Conservation (phyloP, 1,284 basidiomycete genomes). For the Inonotus hispidus region DNA sequence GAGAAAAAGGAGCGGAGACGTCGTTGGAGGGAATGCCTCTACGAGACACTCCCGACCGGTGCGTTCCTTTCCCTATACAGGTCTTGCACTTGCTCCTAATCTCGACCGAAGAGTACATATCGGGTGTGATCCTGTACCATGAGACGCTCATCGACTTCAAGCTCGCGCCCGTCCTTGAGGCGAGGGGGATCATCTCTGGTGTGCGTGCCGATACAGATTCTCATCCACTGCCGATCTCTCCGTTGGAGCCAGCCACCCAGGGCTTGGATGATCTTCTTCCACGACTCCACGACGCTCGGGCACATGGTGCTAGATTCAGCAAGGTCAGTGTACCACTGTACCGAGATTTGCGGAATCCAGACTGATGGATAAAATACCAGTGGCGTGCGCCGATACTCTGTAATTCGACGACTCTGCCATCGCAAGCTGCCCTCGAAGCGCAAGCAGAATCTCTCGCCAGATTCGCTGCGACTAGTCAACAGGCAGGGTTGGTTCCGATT, state of each 20-base stretch:
- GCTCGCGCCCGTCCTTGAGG: slow-evolving; percentile 36
- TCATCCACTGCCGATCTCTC: slow-evolving; percentile 39
- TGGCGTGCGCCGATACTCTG: slow-evolving; percentile 47
- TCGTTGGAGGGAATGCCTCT: slow-evolving; percentile 41
- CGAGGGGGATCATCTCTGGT: slow-evolving; percentile 44
- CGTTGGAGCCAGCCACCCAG: slow-evolving; percentile 42
- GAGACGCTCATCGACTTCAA: slow-evolving; percentile 46
- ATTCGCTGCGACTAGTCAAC: slow-evolving; percentile 42
- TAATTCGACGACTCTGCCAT: slow-evolving; percentile 33
- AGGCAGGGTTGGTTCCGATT: slow-evolving; percentile 46
- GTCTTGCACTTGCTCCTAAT: not conserved
- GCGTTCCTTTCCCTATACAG: slow-evolving; percentile 12
- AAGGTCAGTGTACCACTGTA: slow-evolving; percentile 21
- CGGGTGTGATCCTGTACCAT: slow-evolving; percentile 44
- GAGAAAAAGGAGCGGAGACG: slow-evolving; percentile 36
- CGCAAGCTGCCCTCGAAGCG: slow-evolving; percentile 35
- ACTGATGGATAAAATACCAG: slow-evolving; percentile 21
- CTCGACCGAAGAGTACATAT: slow-evolving; percentile 37
- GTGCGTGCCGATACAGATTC: slow-evolving; percentile 48
- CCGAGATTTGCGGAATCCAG: not conserved
- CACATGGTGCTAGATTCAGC: slow-evolving; percentile 43
- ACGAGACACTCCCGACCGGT: slow-evolving; percentile 39
- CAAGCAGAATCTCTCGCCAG: slow-evolving; percentile 41
- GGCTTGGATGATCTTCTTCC: slow-evolving; percentile 44
- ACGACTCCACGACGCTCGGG: slow-evolving; percentile 37